Base-by-base conservation (phyloP, 1,139 yeast species). In the Zygoascus meyerae region DNA sequence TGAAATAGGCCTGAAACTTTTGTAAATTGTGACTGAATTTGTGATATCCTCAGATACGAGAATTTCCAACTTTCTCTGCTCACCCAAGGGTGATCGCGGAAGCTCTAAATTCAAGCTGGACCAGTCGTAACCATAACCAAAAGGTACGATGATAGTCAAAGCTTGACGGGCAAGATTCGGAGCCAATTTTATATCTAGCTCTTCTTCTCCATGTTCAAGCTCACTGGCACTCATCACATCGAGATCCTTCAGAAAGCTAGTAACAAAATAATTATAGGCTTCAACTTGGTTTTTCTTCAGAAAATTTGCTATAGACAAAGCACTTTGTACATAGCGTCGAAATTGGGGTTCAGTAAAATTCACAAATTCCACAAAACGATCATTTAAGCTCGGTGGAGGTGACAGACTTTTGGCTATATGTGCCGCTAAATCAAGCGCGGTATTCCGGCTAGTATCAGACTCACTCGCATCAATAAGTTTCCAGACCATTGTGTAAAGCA, bases 351-450 rank as follows among this genome's bases (percentile, higher is more conserved):
- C 35, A 11, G 32, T 45, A 29, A 21, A 46, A 32, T 29, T 38
- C 8, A 12, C 37, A 21, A 12, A 32, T 18, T 15, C 36, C 12
- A 30, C 21, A 6, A 41, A 34, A 4, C 34, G 42, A 5, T 14
- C 12, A 5, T 47, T 50, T 15, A 46, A 32, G 21, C 41, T 48
- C 28, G 54, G 49, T 21, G 55, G 46, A 35, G 46, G 38, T 31
- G 49, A 44, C 12, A 81, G 67, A 32, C 67, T 70, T 1, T 74
- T 69, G 0, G 83, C 86, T 33, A 81, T 73, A 11, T 65, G 56
- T 0, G 87, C 86, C 5, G 78, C 59, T 52, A 77, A 59, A 48
- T 81, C 87, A 38, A 83, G 61, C 2, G 77, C 68, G 26, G 50
- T 51, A 34, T 45, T 46, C 2, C 46, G 52, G 10, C 52, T 51